phyloP scores from a whole-genome alignment of 371 early-diverging fungal species.

The Mortierella sp. region DNA sequence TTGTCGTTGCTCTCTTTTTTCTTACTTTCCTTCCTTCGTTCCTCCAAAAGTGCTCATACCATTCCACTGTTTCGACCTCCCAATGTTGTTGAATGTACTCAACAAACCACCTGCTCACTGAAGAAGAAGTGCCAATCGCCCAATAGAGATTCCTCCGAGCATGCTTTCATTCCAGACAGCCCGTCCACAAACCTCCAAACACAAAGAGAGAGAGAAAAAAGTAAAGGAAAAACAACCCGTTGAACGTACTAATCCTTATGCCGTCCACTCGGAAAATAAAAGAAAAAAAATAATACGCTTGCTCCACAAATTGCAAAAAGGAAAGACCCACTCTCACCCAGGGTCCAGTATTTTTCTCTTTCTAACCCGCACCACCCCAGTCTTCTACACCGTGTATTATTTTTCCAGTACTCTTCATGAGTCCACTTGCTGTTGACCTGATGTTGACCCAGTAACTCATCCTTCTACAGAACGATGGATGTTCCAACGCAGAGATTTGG shows the following conservation, averaged over 20 bases:
- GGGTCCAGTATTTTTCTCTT: not conserved
- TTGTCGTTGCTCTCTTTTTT: not conserved
- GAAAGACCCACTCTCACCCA: not conserved
- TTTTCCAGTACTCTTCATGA: too few species aligned
- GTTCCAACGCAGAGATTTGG: not conserved
- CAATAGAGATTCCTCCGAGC: conserved; percentile 10
- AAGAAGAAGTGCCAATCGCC: not conserved
- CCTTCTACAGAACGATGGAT: not conserved
- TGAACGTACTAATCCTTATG: not conserved
- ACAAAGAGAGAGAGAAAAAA: not conserved
- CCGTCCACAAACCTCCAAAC: not conserved
- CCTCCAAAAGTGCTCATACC: not conserved
- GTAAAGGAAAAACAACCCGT: not conserved
- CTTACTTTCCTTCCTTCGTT: not conserved
- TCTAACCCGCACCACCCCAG: too few species aligned
- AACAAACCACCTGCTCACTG: not conserved
- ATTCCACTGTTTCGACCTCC: not conserved
- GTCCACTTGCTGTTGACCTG: not conserved
- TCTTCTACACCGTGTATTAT: too few species aligned
- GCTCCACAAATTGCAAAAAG: not conserved
- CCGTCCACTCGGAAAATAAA: conserved; percentile 11
- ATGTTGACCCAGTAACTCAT: not conserved
- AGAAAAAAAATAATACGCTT: not conserved
- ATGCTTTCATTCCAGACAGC: not conserved
- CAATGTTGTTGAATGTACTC: not conserved